These are phyloP conservation scores for Mortierella sp. DNA, from an alignment of 371 early-diverging fungal genomes.

Conservation along the genomic window DNA sequence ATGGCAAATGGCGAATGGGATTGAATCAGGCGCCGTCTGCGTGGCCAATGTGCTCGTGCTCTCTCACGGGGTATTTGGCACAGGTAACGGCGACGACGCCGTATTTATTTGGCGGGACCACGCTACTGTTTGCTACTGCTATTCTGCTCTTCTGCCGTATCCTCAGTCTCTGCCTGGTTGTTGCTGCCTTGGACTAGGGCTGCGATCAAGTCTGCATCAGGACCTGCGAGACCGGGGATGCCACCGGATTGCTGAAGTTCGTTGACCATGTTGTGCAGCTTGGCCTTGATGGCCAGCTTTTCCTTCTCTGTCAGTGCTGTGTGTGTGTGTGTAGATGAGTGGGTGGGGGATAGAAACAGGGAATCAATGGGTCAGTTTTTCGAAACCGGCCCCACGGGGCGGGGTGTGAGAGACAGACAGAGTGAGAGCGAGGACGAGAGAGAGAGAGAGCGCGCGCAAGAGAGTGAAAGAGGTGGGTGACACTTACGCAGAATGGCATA, in stretches of 20 bases:
- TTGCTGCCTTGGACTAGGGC: constrained; percentile 21
- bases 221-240: constrained; percentile 41
- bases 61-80: no score
- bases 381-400: no score
- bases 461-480: not conserved
- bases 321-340: not conserved
- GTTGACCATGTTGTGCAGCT: constrained; percentile 45
- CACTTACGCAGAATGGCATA: constrained; percentile 51
- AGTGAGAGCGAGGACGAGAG: not conserved
- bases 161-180: not conserved
- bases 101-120: not conserved
- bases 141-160: not conserved
- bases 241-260: constrained; percentile 45
- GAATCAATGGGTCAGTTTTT: not conserved
- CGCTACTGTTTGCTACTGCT: not conserved
- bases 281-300: constrained; percentile 28
- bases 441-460: not conserved
- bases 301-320: constrained; percentile 47
- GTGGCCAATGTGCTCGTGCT: no score
- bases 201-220: constrained; percentile 38
- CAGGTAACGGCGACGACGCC: no score
- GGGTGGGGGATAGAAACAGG: not conserved
- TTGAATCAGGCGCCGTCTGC: no score
- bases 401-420: not conserved
- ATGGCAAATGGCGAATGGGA: no score